Percentiles rank a stretch among this genome's conserved stretches.
Conservation (phyloP, 371 early-diverging fungal genomes). For the Mucor plumbeus region DNA sequence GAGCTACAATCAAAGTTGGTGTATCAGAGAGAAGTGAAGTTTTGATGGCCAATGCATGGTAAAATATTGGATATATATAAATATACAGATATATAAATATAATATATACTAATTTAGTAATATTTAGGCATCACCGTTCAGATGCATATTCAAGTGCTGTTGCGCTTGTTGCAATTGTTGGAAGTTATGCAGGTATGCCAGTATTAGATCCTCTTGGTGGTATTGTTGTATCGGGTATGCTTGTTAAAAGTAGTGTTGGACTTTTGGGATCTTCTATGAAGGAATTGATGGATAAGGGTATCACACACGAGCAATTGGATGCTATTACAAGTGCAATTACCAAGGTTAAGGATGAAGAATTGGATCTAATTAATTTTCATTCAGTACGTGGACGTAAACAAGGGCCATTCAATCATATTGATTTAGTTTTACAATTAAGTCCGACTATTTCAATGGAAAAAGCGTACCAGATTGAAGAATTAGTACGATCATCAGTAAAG, state of each 20-base stretch:
- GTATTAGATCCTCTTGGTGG: constrained; percentile 74
- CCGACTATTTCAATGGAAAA: constrained; percentile 37
- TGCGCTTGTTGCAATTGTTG: constrained; percentile 66
- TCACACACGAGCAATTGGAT: constrained; percentile 33
- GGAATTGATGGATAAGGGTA: constrained; percentile 55
- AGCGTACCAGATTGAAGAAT: constrained; percentile 39
- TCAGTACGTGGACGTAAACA: constrained; percentile 54
- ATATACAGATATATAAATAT: background rate
- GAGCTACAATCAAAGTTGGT: constrained; percentile 71
- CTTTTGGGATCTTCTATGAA: constrained; percentile 48
- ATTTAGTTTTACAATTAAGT: constrained; percentile 43
- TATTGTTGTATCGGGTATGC: constrained; percentile 63
- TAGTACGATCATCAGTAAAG: constrained; percentile 35
- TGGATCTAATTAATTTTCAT: constrained; percentile 44
- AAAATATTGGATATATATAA: background rate
- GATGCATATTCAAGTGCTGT: constrained; percentile 73
- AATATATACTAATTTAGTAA: too few species aligned
- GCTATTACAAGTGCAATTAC: constrained; percentile 31
- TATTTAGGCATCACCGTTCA: constrained; percentile 69
- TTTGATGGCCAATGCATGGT: constrained; percentile 76
- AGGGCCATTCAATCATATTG: constrained; percentile 52
- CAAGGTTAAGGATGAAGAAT: constrained; percentile 39
- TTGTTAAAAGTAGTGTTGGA: constrained; percentile 60
- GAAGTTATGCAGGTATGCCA: constrained; percentile 65
- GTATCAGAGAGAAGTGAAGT: constrained; percentile 64